These are phyloP conservation scores for Heliosperma pusillum DNA, from an alignment of 148 eudicot genomes.

Conservation along the genomic window DNA sequence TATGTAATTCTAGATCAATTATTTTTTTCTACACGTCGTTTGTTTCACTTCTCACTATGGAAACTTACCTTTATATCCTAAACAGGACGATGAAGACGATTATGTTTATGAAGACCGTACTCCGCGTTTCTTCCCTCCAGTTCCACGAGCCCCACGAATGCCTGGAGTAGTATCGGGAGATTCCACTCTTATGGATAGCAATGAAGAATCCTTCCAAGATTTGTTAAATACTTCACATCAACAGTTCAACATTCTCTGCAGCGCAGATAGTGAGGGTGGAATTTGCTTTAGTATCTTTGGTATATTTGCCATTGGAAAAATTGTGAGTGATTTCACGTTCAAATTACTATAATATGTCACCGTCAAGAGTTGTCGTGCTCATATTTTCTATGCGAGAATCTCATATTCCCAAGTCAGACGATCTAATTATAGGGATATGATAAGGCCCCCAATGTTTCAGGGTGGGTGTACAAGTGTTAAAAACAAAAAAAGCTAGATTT, in stretches of 20 bases:
- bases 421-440: background rate
- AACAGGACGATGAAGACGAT: slow-evolving; percentile 44
- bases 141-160: slow-evolving; percentile 80
- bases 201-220: slow-evolving; percentile 70
- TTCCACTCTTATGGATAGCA: slow-evolving; percentile 67
- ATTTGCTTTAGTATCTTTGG: slow-evolving; percentile 95
- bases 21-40: background rate
- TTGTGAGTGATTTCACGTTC: slow-evolving; percentile 55
- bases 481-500: background rate
- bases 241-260: slow-evolving; percentile 76
- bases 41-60: slow-evolving; percentile 6
- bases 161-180: slow-evolving; percentile 88
- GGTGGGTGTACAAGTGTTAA: background rate
- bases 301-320: slow-evolving; percentile 86
- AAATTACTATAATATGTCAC: background rate
- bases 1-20: background rate
- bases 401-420: background rate
- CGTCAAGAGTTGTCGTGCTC: background rate
- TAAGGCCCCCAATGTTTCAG: background rate
- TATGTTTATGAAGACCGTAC: slow-evolving; percentile 86
- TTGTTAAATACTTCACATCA: slow-evolving; percentile 73
- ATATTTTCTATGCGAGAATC: background rate
- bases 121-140: slow-evolving; percentile 87
- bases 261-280: slow-evolving; percentile 84
- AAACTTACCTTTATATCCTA: background rate